Evolutionary conservation across 495 filamentous ascomycete genomes (phyloP), one percentile per base, ranked within the genome.

Genomic region (Penicillium silybi): DNA sequence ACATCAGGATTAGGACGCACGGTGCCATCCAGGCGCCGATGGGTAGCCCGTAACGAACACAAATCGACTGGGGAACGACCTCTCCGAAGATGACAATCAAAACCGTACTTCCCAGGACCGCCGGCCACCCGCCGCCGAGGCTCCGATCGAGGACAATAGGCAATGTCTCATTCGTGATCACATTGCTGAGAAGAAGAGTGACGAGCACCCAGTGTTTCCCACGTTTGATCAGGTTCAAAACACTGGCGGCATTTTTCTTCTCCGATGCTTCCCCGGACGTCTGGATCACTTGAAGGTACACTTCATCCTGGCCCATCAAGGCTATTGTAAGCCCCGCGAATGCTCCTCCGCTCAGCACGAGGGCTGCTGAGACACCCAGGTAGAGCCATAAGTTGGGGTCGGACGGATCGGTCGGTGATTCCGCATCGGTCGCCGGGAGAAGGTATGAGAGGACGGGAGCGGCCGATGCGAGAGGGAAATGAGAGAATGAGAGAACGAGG

Each of bases 121-220:
- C 93, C 13, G 93, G 91, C 80, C 92, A 92, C 45, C 93, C 93
- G 49, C 93, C 95, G 37, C 93, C 93, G 16, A 98, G 80, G 48
- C 89, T 92, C 27, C 95, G 81, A 70, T 98, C 93, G 15, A 98
- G 80, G 18, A 97, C 88, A 45, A 98, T 95, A 20, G 93, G 93
- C 7, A 98, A 80, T 0, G 93, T 93, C 71, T 97, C 93, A 69
- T 98, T 98, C 44, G 95, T 96, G 60, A 98, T 97, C 62, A 97
- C 93, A 70, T 98, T 98, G 59, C 90, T 88, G 44, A 98, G 73
- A 4, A 98, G 80, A 26, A 98, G 74, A 11, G 93, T 98, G 27
- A 98, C 93, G 47, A 98, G 75, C n/a, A 98, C 93, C 93, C 93
- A 98, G 69, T 98, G 93, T 62, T 98, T 98, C 38, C 93, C 95